phyloP scores from a whole-genome alignment of 2,329 filamentous ascomycete genomes.

The Aureobasidium subglaciale region DNA sequence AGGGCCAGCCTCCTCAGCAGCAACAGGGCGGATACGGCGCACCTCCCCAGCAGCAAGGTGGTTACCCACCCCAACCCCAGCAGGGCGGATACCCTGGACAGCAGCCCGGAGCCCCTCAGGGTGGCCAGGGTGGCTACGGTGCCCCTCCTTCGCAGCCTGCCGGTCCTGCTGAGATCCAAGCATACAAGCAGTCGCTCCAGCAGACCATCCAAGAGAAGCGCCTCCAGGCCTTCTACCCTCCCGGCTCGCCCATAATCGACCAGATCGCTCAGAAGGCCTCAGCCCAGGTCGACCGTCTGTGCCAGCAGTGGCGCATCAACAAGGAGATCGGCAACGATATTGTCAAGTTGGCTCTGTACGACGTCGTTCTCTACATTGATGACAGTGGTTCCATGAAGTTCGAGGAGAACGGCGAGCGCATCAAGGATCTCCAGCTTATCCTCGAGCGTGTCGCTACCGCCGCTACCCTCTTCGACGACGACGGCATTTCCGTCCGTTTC shows the following conservation, averaged over 20 bases:
- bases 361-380: conserved; percentile 58
- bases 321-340: conserved; percentile 57
- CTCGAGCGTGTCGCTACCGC: conserved; percentile 56
- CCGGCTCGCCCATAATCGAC: conserved; percentile 44
- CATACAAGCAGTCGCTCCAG: conserved; percentile 51
- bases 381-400: conserved; percentile 65
- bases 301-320: conserved; percentile 50
- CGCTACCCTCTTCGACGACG: conserved; percentile 61
- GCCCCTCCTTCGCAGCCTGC: conserved; percentile 33
- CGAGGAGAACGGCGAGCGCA: conserved; percentile 59
- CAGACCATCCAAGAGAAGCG: conserved; percentile 53
- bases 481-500: conserved; percentile 61
- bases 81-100: conserved; percentile 27
- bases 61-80: conserved; percentile 23
- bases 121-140: conserved; percentile 20
- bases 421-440: conserved; percentile 59
- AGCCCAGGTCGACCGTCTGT: conserved; percentile 48
- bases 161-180: conserved; percentile 44
- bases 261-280: conserved; percentile 45
- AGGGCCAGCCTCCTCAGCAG: conserved; percentile 24
- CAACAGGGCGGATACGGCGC: conserved; percentile 18
- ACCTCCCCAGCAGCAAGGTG: conserved; percentile 17
- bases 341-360: conserved; percentile 55
- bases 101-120: conserved; percentile 24
- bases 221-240: conserved; percentile 53